phyloP scores from a whole-genome alignment of 148 eudicot species.

The Chenopodium suecicum region DNA sequence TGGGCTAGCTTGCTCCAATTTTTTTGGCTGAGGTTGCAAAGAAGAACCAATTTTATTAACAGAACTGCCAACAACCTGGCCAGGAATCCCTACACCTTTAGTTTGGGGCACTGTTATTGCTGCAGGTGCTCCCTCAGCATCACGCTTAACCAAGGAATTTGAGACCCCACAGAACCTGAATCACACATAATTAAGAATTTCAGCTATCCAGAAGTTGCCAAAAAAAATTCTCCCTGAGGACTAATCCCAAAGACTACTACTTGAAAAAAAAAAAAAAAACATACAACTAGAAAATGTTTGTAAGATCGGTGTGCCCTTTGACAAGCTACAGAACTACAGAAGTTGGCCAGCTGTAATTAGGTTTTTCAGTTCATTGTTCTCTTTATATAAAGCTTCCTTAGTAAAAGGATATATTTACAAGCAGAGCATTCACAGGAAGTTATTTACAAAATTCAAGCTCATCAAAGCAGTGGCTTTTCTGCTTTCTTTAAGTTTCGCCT shows the following conservation, averaged over 20 bases:
- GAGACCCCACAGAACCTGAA: conserved; percentile 84
- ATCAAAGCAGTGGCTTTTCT: neutral
- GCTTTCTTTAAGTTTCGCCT: no score
- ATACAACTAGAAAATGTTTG: neutral
- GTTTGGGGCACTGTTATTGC: conserved; percentile 35
- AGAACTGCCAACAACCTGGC: conserved; percentile 34
- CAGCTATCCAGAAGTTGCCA: neutral
- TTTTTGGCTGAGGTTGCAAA: conserved; percentile 49
- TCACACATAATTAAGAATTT: neutral
- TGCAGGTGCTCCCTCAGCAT: conserved; percentile 41
- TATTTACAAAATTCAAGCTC: neutral
- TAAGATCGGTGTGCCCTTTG: neutral
- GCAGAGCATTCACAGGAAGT: neutral
- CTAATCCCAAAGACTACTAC: neutral
- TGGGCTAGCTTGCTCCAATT: conserved; percentile 50
- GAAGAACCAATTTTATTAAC: conserved; percentile 30
- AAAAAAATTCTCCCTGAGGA: neutral
- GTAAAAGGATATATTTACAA: neutral
- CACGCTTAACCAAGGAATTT: conserved; percentile 72
- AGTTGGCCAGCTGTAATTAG: neutral
- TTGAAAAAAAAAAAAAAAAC: neutral
- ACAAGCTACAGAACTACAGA: neutral
- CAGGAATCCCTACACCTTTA: conserved; percentile 38
- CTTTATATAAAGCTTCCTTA: neutral
- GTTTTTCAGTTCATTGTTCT: neutral